A percentile compares a stretch with the other conserved stretches of the same genome.
Evolutionary conservation across 768 basidiomycete species (phyloP).

Genomic region (Rhodotorula taiwanensis): DNA sequence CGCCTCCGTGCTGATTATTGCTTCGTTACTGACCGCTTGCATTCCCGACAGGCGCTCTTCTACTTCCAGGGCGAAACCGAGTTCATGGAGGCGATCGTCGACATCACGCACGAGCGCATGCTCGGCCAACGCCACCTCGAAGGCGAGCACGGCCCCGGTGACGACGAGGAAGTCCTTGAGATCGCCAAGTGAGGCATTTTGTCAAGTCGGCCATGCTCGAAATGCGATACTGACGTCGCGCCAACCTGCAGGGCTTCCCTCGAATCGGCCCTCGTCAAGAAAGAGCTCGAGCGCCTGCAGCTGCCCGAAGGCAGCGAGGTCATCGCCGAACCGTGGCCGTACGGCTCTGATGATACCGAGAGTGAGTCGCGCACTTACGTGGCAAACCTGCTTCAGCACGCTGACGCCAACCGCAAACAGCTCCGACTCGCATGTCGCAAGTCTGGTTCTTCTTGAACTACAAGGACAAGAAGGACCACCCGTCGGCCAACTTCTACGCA

Average conservation of each 20-base stretch:
- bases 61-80: conserved; percentile 1
- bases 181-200: conserved; percentile 1
- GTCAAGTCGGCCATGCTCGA: no score
- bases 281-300: conserved; percentile 20
- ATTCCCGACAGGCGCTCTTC: conserved; percentile 5
- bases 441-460: conserved; percentile 20
- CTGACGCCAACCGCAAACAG: neutral
- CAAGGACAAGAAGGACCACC: conserved; percentile 8
- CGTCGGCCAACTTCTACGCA: conserved; percentile 15
- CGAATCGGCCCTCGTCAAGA: neutral
- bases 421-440: conserved; percentile 1
- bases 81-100: conserved; percentile 11
- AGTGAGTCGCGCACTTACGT: neutral
- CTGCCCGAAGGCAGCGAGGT: conserved; percentile 16
- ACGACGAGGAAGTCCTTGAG: conserved; percentile 10
- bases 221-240: neutral
- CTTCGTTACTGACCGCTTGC: neutral
- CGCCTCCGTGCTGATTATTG: no score
- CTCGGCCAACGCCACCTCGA: conserved; percentile 4
- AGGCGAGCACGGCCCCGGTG: conserved; percentile 12
- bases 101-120: neutral
- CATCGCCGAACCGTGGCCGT: conserved; percentile 26
- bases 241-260: neutral
- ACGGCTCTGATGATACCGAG: conserved; percentile 8
- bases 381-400: neutral